Conservation (phyloP, 192 early-diverging fungal genomes). For the Linnemannia schmuckeri region DNA sequence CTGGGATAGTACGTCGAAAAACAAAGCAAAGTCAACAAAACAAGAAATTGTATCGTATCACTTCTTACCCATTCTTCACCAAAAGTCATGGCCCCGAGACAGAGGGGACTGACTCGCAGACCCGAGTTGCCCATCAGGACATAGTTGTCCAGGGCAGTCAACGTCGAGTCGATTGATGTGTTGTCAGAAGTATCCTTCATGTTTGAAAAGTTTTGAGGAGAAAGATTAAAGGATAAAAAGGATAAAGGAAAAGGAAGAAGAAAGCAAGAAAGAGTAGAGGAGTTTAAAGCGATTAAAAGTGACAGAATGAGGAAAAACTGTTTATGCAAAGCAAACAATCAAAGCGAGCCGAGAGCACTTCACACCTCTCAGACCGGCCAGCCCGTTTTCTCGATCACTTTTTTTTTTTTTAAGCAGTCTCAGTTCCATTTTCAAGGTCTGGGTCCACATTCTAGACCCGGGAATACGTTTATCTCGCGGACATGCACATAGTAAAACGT, state of each 20-base stretch:
- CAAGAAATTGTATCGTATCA: too few relatives aligned
- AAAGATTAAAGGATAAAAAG: neutral
- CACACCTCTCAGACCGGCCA: neutral
- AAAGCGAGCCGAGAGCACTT: slow-evolving; percentile 26
- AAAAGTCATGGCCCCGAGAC: slow-evolving; percentile 59
- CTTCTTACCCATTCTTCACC: slow-evolving; percentile 51
- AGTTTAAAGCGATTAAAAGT: neutral
- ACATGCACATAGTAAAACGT: neutral
- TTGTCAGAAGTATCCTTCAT: slow-evolving; percentile 48
- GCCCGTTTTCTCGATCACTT: neutral
- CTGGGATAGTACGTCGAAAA: neutral
- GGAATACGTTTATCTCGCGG: neutral
- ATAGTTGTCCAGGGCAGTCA: slow-evolving; percentile 54
- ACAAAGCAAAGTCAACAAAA: neutral
- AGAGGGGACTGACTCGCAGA: slow-evolving; percentile 56
- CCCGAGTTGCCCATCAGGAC: slow-evolving; percentile 51
- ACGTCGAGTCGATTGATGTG: slow-evolving; percentile 23
- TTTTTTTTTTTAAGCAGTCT: neutral
- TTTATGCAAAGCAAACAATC: neutral
- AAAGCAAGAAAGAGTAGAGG: neutral
- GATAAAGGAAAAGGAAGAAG: neutral
- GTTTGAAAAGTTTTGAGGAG: neutral
- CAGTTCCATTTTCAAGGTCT: neutral
- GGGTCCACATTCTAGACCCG: neutral
- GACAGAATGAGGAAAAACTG: neutral